phyloP scores from a whole-genome alignment of 1,284 basidiomycete species.

The Tilletia walkeri region DNA sequence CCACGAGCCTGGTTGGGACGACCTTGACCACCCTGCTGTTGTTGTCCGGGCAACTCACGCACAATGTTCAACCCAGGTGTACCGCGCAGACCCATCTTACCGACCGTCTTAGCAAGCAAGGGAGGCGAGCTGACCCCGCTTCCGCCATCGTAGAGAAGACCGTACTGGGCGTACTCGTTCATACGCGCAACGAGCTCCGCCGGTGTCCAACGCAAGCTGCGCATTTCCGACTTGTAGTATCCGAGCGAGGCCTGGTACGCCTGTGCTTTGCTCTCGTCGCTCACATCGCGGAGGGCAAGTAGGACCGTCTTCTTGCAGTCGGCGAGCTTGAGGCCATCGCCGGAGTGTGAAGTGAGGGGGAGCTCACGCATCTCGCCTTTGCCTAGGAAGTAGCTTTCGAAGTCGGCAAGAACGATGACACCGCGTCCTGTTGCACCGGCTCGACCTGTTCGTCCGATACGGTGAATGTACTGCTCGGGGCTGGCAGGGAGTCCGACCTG shows the following conservation, averaged over 20 bases:
- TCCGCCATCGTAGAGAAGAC: constrained; percentile 59
- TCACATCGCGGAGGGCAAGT: constrained; percentile 40
- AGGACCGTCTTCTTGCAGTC: constrained; percentile 47
- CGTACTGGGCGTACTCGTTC: constrained; percentile 60
- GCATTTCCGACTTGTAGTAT: constrained; percentile 63
- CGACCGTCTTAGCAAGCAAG: constrained; percentile 62
- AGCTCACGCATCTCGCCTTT: constrained; percentile 59
- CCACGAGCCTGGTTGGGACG: too few species aligned
- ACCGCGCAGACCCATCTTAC: constrained; percentile 66
- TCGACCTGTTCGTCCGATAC: constrained; percentile 61
- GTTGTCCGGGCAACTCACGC: constrained; percentile 26
- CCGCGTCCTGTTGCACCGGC: constrained; percentile 62
- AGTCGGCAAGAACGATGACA: constrained; percentile 64
- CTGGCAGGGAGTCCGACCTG: constrained; percentile 60
- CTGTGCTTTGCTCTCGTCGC: constrained; percentile 59
- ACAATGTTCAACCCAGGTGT: constrained; percentile 60
- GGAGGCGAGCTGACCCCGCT: constrained; percentile 55
- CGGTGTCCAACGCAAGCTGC: constrained; percentile 59
- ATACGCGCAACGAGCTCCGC: constrained; percentile 59
- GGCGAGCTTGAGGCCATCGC: constrained; percentile 15
- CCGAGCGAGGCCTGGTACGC: constrained; percentile 64
- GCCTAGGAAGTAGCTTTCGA: constrained; percentile 64
- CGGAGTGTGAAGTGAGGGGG: constrained; percentile 41
- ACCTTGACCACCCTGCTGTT: constrained; percentile 5
- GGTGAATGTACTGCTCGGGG: constrained; percentile 55